Evolutionary conservation across 2,329 filamentous ascomycete genomes (phyloP).

Genomic region (Pezicula radicicola): DNA sequence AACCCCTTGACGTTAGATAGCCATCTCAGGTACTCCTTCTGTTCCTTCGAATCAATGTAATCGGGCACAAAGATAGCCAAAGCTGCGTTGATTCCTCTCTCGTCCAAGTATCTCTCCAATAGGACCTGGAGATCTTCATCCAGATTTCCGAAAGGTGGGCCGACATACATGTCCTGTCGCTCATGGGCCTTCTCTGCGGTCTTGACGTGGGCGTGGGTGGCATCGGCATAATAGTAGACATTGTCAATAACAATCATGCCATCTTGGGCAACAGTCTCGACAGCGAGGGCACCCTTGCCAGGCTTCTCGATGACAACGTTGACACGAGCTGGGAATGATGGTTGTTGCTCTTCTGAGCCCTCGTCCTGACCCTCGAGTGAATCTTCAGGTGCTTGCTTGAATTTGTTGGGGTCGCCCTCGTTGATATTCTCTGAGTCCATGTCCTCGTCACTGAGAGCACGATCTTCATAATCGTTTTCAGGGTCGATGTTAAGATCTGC

Average conservation of each 20-base stretch:
- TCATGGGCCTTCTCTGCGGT: constrained; percentile 75
- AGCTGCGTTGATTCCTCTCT: constrained; percentile 83
- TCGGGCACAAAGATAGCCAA: constrained; percentile 90
- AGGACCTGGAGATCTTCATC: constrained; percentile 94
- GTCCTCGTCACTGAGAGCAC: constrained; percentile 50
- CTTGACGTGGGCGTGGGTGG: constrained; percentile 72
- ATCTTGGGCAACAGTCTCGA: constrained; percentile 84
- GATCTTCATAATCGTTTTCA: constrained; percentile 55
- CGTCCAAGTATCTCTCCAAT: constrained; percentile 90
- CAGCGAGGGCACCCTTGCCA: constrained; percentile 77
- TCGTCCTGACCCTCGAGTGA: constrained; percentile 52
- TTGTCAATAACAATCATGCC: constrained; percentile 86
- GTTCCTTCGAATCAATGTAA: constrained; percentile 98
- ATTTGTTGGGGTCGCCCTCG: constrained; percentile 53
- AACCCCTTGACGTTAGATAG: constrained; percentile 84
- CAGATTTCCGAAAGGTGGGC: constrained; percentile 88
- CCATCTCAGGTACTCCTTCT: constrained; percentile 94
- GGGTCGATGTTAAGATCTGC: constrained; percentile 72
- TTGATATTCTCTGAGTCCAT: constrained; percentile 37
- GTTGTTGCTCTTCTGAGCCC: constrained; percentile 42
- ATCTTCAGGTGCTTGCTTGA: constrained; percentile 53
- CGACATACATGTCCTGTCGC: constrained; percentile 78
- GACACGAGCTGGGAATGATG: constrained; percentile 75
- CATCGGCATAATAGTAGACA: constrained; percentile 81
- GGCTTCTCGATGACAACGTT: constrained; percentile 88